Evolutionary conservation across 2,329 filamentous ascomycete species (phyloP), one percentile per base, ranked within the genome.

Genomic region (Thielaviopsis musarum): DNA sequence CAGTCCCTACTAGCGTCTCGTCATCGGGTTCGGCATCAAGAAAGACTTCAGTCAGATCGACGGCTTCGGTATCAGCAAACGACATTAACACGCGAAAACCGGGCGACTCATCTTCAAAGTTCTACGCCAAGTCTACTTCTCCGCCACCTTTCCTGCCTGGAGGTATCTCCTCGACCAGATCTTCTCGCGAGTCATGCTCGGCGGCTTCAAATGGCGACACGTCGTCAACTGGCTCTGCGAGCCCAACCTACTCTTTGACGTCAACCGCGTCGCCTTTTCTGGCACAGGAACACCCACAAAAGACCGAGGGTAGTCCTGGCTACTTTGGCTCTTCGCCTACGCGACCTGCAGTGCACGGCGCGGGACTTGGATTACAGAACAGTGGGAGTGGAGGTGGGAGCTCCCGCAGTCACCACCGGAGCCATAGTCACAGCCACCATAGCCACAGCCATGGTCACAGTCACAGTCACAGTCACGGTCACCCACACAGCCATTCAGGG

Each of bases 31-130:
- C 28, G 49, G 26, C 38, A 56, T 58, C 55, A 3, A 48, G 59
- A 6, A 19, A 55, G 49, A 7, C 48, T 7, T 54, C 56, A 22
- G 26, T 61, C 15, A 30, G 53, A 4, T 53, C 56, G 13, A 54
- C 52, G 13, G 56, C 60, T 26, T 55, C 60, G 9, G 56, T 59
- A 12, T 54, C 60, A 2, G 48, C 60, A 57, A 61, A 61, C n/a
- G 60, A 61, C 22, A 61, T 59, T 17, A 61, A 61, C 57, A 61
- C 60, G 3, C 56, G 60, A 19, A 61, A 61, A 45, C 60, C 60
- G 5, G 41, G 57, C n/a, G 60, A 61, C 13, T 30, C 52, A 7
- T 34, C 30, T 34, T 34, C 30, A 34, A 34, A 34, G 30, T 5
- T 34, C 10, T 34, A 34, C 30, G 30, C 30, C 6, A 34, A 34